Base-by-base conservation (phyloP, 2,329 filamentous ascomycete species). In the Aspergillus pseudoglaucus region DNA sequence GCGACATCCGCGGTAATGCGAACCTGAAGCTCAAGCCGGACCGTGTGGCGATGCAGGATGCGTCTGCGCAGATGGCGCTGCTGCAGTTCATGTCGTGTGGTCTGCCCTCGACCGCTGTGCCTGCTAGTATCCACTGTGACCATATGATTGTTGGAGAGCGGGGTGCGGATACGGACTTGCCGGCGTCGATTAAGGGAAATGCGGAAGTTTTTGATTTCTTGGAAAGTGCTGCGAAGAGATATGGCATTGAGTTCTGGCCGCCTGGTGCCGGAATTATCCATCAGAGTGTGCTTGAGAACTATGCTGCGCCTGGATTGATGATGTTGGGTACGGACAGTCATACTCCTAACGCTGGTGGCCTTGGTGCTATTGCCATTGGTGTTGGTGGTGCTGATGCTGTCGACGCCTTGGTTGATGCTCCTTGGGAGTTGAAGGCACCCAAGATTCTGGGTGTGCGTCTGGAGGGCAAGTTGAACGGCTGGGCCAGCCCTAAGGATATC, bases 71-170 rank as follows among this genome's bases (percentile, higher is more conserved):
- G 75, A 98, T 98, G 93, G 93, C 93, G 1, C 76, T 98, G 55
- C 75, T 98, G 59, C 93, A 98, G 72, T 98, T 98, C 78, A 98
- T 98, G 91, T 88, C 88, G 23, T 98, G 93, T 70, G 88, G 89
- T 47, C 79, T 98, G 46, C 87, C 86, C 23, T 83, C 83, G 50
- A 95, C 93, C 2, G 90, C 90, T 8, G 91, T 98, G 44, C 93
- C 93, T 9, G 91, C 93, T 43, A 96, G 90, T 68, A 96, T 97
- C 59, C 93, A 98, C 75, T 98, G 93, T 72, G 93, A 98, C 74
- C 93, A 98, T 70, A 85, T 98, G 83, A 97, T 98, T 72, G 91
- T 97, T 25, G 93, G 91, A 48, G 85, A 94, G 71, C 87, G 84
- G 65, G 93, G 93, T 50, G 93, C 91, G 32, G 85, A 91, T 60